Evolutionary conservation across 192 early-diverging fungal genomes (phyloP).

Genomic region (Backusella liffmaniae): DNA sequence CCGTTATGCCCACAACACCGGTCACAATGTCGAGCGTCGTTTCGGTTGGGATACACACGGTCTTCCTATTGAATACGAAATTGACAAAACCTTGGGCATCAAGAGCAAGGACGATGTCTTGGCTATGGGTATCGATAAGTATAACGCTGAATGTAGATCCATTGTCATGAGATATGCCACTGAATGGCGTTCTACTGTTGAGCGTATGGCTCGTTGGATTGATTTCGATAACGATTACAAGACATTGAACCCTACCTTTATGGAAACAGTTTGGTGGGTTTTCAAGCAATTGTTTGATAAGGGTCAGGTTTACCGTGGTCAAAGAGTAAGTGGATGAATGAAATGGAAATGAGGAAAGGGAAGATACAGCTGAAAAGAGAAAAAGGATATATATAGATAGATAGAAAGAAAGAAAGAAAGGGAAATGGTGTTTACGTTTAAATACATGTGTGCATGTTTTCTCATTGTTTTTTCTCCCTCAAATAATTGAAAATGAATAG

Average conservation of each 20-base stretch:
- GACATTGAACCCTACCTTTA: constrained; percentile 92
- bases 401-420: too few relatives aligned
- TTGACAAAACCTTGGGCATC: constrained; percentile 91
- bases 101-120: constrained; percentile 86
- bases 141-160: constrained; percentile 94
- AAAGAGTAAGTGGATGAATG: constrained; percentile 40
- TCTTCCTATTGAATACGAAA: constrained; percentile 88
- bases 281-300: constrained; percentile 96
- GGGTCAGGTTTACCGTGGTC: constrained; percentile 92
- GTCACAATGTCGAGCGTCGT: constrained; percentile 95
- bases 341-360: neutral
- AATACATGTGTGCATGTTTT: neutral
- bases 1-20: constrained; percentile 91
- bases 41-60: constrained; percentile 98
- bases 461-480: neutral
- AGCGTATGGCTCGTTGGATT: constrained; percentile 98
- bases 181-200: constrained; percentile 94
- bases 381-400: neutral
- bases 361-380: neutral
- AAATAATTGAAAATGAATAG: constrained; percentile 2
- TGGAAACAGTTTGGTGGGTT: constrained; percentile 99
- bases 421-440: neutral
- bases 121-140: constrained; percentile 93
- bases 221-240: constrained; percentile 99
- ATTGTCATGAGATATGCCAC: constrained; percentile 95